phyloP scores from a whole-genome alignment of 495 filamentous ascomycete species.

The Penicillium coffeae region DNA sequence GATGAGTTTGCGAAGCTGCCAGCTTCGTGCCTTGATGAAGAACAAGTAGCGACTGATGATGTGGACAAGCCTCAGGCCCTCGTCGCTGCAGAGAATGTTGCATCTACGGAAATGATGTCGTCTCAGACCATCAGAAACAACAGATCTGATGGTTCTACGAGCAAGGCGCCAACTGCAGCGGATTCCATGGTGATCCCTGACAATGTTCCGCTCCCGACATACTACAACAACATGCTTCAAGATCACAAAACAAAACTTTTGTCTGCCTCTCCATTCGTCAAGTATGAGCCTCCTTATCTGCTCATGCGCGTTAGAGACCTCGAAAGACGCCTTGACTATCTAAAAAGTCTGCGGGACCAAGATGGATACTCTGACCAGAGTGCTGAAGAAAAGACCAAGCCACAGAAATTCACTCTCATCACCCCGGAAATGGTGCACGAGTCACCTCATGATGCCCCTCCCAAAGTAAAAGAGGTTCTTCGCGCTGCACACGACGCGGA shows the following conservation, averaged over 20 bases:
- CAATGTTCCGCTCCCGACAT: conserved; percentile 83
- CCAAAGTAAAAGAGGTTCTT: conserved; percentile 86
- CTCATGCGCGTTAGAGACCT: conserved; percentile 88
- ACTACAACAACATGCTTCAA: conserved; percentile 90
- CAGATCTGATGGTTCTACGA: conserved; percentile 10
- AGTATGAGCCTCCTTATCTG: conserved; percentile 88
- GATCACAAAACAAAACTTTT: conserved; percentile 88
- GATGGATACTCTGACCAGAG: conserved; percentile 53
- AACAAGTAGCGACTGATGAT: conserved; percentile 5
- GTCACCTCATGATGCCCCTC: conserved; percentile 68
- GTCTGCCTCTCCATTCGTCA: conserved; percentile 95
- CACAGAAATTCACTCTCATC: conserved; percentile 79
- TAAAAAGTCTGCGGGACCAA: conserved; percentile 77
- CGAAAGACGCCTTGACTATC: conserved; percentile 73
- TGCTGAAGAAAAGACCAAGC: conserved; percentile 55
- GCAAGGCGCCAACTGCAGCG: conserved; percentile 12
- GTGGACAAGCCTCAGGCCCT: not conserved
- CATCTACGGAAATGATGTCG: conserved; percentile 1
- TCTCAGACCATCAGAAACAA: conserved; percentile 18
- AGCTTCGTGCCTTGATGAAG: conserved; percentile 46
- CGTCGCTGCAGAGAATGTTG: not conserved
- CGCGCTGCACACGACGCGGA: conserved; percentile 94
- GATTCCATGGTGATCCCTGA: conserved; percentile 66
- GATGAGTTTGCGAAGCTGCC: conserved; percentile 93
- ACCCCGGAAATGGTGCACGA: conserved; percentile 91